phyloP scores from a whole-genome alignment of 1,284 basidiomycete genomes.

The Fomitiporia mediterranea region DNA sequence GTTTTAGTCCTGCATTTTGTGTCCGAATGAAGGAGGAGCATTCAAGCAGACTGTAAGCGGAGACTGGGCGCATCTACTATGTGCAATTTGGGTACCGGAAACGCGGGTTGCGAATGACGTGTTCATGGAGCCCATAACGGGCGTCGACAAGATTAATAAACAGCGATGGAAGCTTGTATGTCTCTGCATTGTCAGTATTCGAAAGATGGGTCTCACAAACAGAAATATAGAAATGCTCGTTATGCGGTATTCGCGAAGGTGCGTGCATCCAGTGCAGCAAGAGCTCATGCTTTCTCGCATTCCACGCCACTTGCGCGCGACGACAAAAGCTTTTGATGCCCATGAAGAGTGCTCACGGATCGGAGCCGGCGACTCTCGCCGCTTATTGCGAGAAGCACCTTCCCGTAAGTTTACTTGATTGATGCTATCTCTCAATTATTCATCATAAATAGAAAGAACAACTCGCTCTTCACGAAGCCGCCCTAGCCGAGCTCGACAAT shows the following conservation, averaged over 20 bases:
- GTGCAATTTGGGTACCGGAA: slow-evolving; percentile 98
- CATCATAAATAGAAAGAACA: slow-evolving; percentile 54
- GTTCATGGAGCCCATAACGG: slow-evolving; percentile 98
- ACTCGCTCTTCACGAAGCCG: slow-evolving; percentile 52
- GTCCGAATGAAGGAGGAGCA: slow-evolving; percentile 95
- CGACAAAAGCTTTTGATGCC: slow-evolving; percentile 78
- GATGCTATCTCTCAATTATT: slow-evolving; percentile 12
- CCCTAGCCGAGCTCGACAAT: slow-evolving; percentile 38
- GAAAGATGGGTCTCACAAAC: neutral
- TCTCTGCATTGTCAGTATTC: slow-evolving; percentile 16
- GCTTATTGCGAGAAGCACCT: slow-evolving; percentile 89
- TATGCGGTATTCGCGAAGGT: slow-evolving; percentile 80
- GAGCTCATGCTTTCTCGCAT: slow-evolving; percentile 87
- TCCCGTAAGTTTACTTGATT: slow-evolving; percentile 53
- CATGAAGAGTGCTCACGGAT: slow-evolving; percentile 80
- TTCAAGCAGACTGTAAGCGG: slow-evolving; percentile 96
- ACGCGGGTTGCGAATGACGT: slow-evolving; percentile 91
- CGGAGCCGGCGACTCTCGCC: slow-evolving; percentile 64
- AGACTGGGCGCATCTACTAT: slow-evolving; percentile 95
- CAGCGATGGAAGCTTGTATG: slow-evolving; percentile 91
- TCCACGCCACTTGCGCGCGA: slow-evolving; percentile 93
- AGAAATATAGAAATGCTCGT: slow-evolving; percentile 65
- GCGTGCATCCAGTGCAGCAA: slow-evolving; percentile 98
- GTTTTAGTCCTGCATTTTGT: slow-evolving; percentile 81
- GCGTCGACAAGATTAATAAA: slow-evolving; percentile 85